These are phyloP conservation scores for Exsudoporus floridanus DNA, from an alignment of 1,284 basidiomycete species.

Conservation along the genomic window DNA sequence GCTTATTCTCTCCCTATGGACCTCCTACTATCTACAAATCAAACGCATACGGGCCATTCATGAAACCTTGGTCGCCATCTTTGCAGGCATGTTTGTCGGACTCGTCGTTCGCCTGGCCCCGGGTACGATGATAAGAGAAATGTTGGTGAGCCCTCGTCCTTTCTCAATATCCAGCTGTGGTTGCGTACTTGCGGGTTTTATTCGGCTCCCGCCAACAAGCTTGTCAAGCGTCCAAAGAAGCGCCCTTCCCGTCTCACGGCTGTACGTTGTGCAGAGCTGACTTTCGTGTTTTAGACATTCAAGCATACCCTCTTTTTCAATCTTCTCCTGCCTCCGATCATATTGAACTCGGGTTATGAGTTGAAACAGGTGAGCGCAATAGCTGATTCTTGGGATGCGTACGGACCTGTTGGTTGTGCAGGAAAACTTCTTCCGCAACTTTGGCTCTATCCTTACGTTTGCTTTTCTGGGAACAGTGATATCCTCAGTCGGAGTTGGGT, in stretches of 20 bases:
- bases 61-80: constrained; percentile 94
- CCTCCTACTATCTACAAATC: constrained; percentile 97
- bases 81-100: constrained; percentile 96
- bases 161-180: background rate
- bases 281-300: constrained; percentile 65
- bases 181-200: background rate
- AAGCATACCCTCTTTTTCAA: constrained; percentile 99
- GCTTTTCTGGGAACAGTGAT: constrained; percentile 98
- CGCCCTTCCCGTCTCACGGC: background rate
- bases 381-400: background rate
- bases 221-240: background rate
- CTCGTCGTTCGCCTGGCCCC: constrained; percentile 88
- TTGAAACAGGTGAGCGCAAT: constrained; percentile 78
- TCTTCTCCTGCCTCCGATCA: constrained; percentile 94
- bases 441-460: constrained; percentile 95
- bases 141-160: constrained; percentile 75
- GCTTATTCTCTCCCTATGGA: constrained; percentile 92
- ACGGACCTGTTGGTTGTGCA: constrained; percentile 35
- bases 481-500: constrained; percentile 95
- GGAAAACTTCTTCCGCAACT: constrained; percentile 98
- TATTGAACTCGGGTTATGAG: constrained; percentile 97
- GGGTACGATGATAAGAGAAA: constrained; percentile 92
- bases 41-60: constrained; percentile 95
- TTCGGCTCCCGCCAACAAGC: background rate
- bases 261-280: background rate